Evolutionary conservation across 352 stramenopile genomes (phyloP).

Genomic region (Phytophthora aleatoria): DNA sequence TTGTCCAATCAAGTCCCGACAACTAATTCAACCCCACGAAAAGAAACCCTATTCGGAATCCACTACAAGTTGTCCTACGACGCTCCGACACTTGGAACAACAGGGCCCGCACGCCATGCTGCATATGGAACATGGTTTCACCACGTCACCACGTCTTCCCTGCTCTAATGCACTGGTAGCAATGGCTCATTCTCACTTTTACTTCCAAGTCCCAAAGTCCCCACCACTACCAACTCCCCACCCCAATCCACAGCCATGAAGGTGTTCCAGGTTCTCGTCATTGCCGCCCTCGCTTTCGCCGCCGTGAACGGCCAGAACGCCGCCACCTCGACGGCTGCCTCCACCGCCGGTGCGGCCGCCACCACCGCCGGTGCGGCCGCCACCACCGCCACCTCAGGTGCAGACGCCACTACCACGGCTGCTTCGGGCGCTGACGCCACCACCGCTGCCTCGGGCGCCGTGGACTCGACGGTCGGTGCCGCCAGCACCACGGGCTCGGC

Average conservation of each 20-base stretch:
- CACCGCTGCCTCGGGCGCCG: slow-evolving; percentile 17
- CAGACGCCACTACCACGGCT: neutral
- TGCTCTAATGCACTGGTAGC: neutral
- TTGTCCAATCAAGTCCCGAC: slow-evolving; percentile 1
- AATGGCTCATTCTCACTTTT: slow-evolving; percentile 23
- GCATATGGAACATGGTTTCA: slow-evolving; percentile 3
- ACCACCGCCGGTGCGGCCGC: slow-evolving; percentile 1
- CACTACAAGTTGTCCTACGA: slow-evolving; percentile 19
- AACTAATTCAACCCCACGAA: slow-evolving; percentile 17
- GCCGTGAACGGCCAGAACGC: slow-evolving; percentile 27
- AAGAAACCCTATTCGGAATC: slow-evolving; percentile 5
- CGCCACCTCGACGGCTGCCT: neutral
- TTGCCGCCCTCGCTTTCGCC: slow-evolving; percentile 33
- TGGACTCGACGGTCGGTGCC: slow-evolving; percentile 20
- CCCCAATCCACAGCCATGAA: slow-evolving; percentile 29
- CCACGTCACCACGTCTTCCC: slow-evolving; percentile 7
- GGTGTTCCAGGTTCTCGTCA: slow-evolving; percentile 35
- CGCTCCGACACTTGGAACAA: slow-evolving; percentile 23
- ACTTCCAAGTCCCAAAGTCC: slow-evolving; percentile 30
- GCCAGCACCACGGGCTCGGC: slow-evolving; percentile 21
- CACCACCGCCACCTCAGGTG: slow-evolving; percentile 9
- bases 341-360: slow-evolving; percentile 6
- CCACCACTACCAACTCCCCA: slow-evolving; percentile 4
- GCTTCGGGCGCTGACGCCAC: slow-evolving; percentile 7
- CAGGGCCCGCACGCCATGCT: slow-evolving; percentile 22